Evolutionary conservation across 78 protist genomes (phyloP).

Genomic region (Planoprotostelium fungivorum): DNA sequence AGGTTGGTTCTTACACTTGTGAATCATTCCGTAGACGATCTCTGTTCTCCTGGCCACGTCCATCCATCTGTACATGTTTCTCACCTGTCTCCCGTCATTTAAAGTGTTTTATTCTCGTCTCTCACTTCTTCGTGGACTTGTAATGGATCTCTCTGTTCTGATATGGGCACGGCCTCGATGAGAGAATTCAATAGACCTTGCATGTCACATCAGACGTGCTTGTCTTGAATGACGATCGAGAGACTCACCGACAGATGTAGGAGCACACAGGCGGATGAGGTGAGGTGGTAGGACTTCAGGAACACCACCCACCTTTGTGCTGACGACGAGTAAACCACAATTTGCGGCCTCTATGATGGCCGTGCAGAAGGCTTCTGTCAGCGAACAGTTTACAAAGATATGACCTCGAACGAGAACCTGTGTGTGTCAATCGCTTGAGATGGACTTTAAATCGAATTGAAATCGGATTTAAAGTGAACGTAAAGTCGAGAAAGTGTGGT

Average conservation of each 20-base stretch:
- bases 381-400: slow-evolving; percentile 91
- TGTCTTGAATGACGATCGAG: not conserved
- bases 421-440: not conserved
- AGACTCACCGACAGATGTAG: slow-evolving; percentile 31
- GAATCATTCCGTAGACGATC: slow-evolving; percentile 32
- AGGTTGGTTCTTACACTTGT: slow-evolving; percentile 25
- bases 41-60: slow-evolving; percentile 81
- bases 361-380: slow-evolving; percentile 98
- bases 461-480: not conserved
- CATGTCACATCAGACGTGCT: not conserved
- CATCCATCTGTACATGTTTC: slow-evolving; percentile 80
- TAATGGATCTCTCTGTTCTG: slow-evolving; percentile 1
- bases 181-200: slow-evolving; percentile 22
- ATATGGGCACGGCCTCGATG: slow-evolving; percentile 5
- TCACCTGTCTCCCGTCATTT: slow-evolving; percentile 9
- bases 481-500: not conserved
- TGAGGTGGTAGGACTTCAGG: slow-evolving; percentile 91
- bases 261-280: slow-evolving; percentile 71
- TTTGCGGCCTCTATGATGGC: slow-evolving; percentile 96
- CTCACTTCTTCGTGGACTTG: slow-evolving; percentile 19
- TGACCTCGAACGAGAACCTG: slow-evolving; percentile 81
- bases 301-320: slow-evolving; percentile 93
- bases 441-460: not conserved
- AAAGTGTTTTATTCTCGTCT: not conserved
- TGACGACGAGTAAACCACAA: slow-evolving; percentile 81